A percentile compares a stretch with the other conserved stretches of the same genome.
Conservation (phyloP, 2,329 filamentous ascomycete genomes). For the Hypoxylon sp. region DNA sequence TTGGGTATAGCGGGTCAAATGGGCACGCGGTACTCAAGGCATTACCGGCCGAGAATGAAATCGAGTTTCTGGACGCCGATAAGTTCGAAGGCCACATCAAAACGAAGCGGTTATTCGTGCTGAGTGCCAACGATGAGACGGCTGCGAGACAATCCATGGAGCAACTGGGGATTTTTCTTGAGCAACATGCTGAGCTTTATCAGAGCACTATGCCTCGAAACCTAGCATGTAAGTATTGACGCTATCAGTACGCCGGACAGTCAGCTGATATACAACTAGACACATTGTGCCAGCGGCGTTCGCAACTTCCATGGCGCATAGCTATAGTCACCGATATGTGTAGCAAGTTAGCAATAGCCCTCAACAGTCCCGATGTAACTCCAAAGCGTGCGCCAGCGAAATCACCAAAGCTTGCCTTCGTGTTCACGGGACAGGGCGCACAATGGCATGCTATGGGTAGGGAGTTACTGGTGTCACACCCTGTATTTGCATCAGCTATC, state of each 20-base stretch:
- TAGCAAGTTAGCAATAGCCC: slow-evolving; percentile 41
- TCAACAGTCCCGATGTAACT: slow-evolving; percentile 44
- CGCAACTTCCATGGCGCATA: slow-evolving; percentile 45
- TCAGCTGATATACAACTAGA: slow-evolving; percentile 27
- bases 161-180: slow-evolving; percentile 46
- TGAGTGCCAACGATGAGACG: slow-evolving; percentile 42
- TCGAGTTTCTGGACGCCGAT: slow-evolving; percentile 29
- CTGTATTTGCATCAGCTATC: slow-evolving; percentile 39
- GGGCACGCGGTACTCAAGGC: slow-evolving; percentile 51
- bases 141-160: slow-evolving; percentile 43
- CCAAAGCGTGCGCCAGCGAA: slow-evolving; percentile 40
- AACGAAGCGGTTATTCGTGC: slow-evolving; percentile 37
- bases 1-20: slow-evolving; percentile 54
- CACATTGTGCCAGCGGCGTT: slow-evolving; percentile 50
- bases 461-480: slow-evolving; percentile 46
- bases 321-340: slow-evolving; percentile 40
- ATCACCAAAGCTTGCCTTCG: slow-evolving; percentile 48
- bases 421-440: slow-evolving; percentile 55
- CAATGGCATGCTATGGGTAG: slow-evolving; percentile 54
- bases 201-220: slow-evolving; percentile 48
- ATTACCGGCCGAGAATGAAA: slow-evolving; percentile 35
- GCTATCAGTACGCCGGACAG: not conserved
- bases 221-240: slow-evolving; percentile 44
- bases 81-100: slow-evolving; percentile 38
- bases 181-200: slow-evolving; percentile 41